Base-by-base conservation (phyloP, 2,329 filamentous ascomycete genomes). In the Aspergillus amoenus region DNA sequence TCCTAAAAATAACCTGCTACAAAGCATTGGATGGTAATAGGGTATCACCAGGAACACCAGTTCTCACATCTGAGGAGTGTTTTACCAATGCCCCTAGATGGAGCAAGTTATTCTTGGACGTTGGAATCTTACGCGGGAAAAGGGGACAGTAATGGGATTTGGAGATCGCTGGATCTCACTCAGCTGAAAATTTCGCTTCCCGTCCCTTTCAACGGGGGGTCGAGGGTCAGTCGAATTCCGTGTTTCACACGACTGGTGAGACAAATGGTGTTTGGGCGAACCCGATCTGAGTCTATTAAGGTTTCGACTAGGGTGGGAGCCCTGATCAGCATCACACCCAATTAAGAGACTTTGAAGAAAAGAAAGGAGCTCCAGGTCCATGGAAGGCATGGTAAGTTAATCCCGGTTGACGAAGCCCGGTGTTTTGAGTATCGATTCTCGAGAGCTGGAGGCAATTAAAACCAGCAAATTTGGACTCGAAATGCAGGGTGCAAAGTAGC, bases 181-280 rank as follows among this genome's bases (percentile, higher is more conserved):
- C 46, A 34, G 15, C 17, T 27, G 17, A n/a, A 37, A 11, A n/a
- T 9, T 21, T 40, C 32, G 2, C 21, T 11, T 30, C 12, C 12
- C 18, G 21, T 40, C 17, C 4, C 32, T 12, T 39, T 49, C 12
- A 39, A 39, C 11, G 9, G 18, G 12, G 12, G 4, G 32, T 9
- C 37, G 15, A 17, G 18, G 7, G 7, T 11, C 15, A 22, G 11
- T 17, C 17, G 30, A 45, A 30, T 24, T 45, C 27, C 30, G 41
- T 39, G 50, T 52, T 52, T 52, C 50, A 52, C 22, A 42, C 17
- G 34, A 5, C 42, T 39, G 15, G 27, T 45, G 50, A 52, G 41
- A 45, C 50, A 45, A 43, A 22, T 37, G 5, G 40, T 37, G 50
- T 52, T 52, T 52, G 6, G 6, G 17, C 6, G 40, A 39, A 32